Evolutionary conservation across 2,329 filamentous ascomycete species (phyloP).

Genomic region (Laburnicola sp.): DNA sequence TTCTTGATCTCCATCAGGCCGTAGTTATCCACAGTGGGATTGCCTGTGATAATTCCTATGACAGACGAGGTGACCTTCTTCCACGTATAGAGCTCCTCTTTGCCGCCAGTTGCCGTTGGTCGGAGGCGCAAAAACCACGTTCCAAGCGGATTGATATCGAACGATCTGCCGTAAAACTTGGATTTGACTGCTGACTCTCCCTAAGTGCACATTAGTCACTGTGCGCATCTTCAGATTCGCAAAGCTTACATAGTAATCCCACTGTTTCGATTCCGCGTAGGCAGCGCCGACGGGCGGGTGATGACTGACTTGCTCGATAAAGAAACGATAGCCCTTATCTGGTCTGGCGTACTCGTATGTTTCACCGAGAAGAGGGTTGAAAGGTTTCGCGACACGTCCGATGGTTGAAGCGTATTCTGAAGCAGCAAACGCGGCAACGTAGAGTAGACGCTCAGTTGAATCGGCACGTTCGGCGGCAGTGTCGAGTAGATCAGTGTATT

Average conservation of each 20-base stretch:
- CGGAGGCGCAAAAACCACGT: slow-evolving; percentile 94
- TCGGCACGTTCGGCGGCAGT: slow-evolving; percentile 82
- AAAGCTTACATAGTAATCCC: slow-evolving; percentile 79
- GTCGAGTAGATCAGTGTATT: slow-evolving; percentile 92
- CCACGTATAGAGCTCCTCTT: slow-evolving; percentile 93
- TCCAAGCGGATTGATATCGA: slow-evolving; percentile 93
- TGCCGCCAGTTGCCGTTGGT: slow-evolving; percentile 64
- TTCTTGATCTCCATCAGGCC: slow-evolving; percentile 97
- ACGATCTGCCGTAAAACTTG: slow-evolving; percentile 96
- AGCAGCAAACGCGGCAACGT: slow-evolving; percentile 92
- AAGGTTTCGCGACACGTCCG: slow-evolving; percentile 94
- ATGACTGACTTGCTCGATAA: slow-evolving; percentile 97
- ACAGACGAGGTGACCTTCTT: slow-evolving; percentile 98
- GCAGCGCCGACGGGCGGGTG: slow-evolving; percentile 94
- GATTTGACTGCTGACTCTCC: slow-evolving; percentile 94
- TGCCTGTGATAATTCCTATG: slow-evolving; percentile 97
- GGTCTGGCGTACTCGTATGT: slow-evolving; percentile 96
- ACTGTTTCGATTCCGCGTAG: slow-evolving; percentile 87
- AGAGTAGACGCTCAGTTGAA: slow-evolving; percentile 88
- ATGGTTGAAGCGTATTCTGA: slow-evolving; percentile 98
- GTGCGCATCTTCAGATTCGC: neutral
- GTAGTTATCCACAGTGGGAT: slow-evolving; percentile 96
- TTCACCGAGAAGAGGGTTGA: slow-evolving; percentile 94
- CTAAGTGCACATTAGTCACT: slow-evolving; percentile 44
- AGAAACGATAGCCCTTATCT: slow-evolving; percentile 97